These are phyloP conservation scores for Ogataea degrootiae DNA, from an alignment of 805 yeast genomes.

Conservation along the genomic window DNA sequence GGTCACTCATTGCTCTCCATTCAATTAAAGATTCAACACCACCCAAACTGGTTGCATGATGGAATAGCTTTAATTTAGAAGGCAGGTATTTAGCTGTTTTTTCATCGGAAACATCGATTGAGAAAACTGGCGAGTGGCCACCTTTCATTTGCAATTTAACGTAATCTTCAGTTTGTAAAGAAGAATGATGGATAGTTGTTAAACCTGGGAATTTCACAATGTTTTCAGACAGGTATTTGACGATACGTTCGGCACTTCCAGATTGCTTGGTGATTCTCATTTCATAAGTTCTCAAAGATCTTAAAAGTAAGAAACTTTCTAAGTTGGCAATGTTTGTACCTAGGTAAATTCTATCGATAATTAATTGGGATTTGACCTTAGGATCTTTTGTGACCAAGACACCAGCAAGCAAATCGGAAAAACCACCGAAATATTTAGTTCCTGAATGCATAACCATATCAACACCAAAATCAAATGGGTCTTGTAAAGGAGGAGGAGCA, in stretches of 20 bases:
- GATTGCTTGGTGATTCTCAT: constrained; percentile 67
- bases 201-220: constrained; percentile 46
- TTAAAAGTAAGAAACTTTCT: constrained; percentile 66
- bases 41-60: constrained; percentile 91
- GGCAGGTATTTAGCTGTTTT: constrained; percentile 63
- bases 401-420: constrained; percentile 86
- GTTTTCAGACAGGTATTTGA: constrained; percentile 51
- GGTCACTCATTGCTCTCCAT: constrained; percentile 80
- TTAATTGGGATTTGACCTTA: constrained; percentile 40
- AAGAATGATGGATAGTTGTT: constrained; percentile 59
- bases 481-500: constrained; percentile 87
- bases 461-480: constrained; percentile 79
- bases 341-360: constrained; percentile 59
- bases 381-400: constrained; percentile 60
- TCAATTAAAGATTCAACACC: constrained; percentile 89
- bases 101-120: constrained; percentile 48
- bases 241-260: constrained; percentile 56
- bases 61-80: constrained; percentile 59
- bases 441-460: constrained; percentile 92
- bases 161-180: constrained; percentile 67
- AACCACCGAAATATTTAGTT: constrained; percentile 94
- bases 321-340: constrained; percentile 80
- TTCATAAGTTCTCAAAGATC: constrained; percentile 80
- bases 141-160: constrained; percentile 63
- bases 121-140: constrained; percentile 69